Evolutionary conservation across 2,329 filamentous ascomycete species (phyloP), one percentile per base, ranked within the genome.

Genomic region (Fusarium pilosicola): DNA sequence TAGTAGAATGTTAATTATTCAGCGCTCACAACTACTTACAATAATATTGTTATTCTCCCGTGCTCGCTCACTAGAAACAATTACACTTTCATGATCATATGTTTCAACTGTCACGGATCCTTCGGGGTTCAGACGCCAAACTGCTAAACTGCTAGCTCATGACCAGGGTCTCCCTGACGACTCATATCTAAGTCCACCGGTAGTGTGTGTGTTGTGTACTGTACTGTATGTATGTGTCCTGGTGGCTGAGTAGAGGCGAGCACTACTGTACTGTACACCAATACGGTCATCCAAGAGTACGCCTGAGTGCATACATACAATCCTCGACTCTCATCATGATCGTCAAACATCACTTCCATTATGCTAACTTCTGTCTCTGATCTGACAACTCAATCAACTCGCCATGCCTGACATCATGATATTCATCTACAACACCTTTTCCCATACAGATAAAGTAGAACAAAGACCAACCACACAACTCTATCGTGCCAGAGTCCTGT

Each of bases 51-150:
- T 34, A 24, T 51, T 11, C 48, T 51, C 48, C 34, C 22, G 30
- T 52, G 49, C 49, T 51, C 48, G 18, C 30, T 11, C 48, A 22
- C 49, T 52, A 52, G n/a, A 24, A 52, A 28, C 44, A 49, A 58
- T 56, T 39, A 22, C 45, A 36, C 51, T 62, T 26, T 34, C 30
- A 57, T 54, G 49, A 71, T 75, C 74, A 74, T 74, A 36, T 65
- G 57, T 51, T 59, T 60, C 58, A 46, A 65, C 70, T 75, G 71
- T 63, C 75, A 73, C 75, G 75, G 73, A 71, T 77, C 73, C 68
- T 64, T 69, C 75, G 75, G 75, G 65, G 58, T 51, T 68, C 65
- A 66, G 26, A 70, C 72, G 51, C 63, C 61, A 67, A 56, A 65
- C 59, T 42, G 32, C 39, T 42, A 66, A 59, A 63, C 62, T 34